A percentile compares a stretch with the other conserved stretches of the same genome.
phyloP scores from a whole-genome alignment of 441 rosid species.

The Croton laevigatus region DNA sequence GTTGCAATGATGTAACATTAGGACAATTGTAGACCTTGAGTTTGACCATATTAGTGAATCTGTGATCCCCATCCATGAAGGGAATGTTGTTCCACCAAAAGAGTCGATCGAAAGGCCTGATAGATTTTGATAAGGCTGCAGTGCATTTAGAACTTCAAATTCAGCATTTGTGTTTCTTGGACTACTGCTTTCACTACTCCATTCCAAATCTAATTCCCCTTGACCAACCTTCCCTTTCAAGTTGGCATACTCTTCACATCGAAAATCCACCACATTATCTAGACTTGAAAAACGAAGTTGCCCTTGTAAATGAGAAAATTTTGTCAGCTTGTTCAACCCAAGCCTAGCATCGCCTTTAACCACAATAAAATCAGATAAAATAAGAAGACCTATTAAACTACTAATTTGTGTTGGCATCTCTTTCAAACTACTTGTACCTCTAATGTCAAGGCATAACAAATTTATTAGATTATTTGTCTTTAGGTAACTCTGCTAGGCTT shows the following conservation, averaged over 20 bases:
- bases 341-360: background rate
- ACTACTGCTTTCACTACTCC: background rate
- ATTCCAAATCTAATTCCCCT: background rate
- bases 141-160: background rate
- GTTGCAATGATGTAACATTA: background rate
- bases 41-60: background rate
- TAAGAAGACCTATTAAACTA: background rate
- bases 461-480: background rate
- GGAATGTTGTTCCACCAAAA: background rate
- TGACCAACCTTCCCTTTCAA: background rate
- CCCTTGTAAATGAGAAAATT: conserved; percentile 6
- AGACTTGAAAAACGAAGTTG: background rate
- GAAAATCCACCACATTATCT: conserved; percentile 7
- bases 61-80: background rate
- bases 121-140: background rate
- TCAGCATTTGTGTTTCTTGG: background rate
- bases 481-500: background rate
- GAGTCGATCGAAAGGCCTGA: background rate
- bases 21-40: background rate
- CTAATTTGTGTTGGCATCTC: conserved; percentile 2
- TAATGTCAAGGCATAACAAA: conserved; percentile 5
- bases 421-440: background rate
- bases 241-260: background rate
- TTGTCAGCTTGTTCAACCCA: background rate
- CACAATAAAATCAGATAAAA: conserved; percentile 4